phyloP scores from a whole-genome alignment of 2,329 filamentous ascomycete species.

The Diaporthe sp. region DNA sequence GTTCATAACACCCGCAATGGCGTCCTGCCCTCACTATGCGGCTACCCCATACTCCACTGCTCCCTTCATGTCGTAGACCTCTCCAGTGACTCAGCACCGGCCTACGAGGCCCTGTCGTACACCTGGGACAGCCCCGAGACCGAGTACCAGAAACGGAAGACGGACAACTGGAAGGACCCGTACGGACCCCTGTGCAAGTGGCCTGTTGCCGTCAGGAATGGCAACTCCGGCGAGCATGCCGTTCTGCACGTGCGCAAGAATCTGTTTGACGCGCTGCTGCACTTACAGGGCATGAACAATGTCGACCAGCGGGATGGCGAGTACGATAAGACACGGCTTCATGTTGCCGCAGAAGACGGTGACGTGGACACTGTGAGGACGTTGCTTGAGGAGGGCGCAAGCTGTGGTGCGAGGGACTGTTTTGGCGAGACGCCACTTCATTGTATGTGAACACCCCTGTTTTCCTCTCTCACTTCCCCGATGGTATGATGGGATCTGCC shows the following conservation, averaged over 20 bases:
- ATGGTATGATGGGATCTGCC: no score
- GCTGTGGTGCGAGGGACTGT: constrained; percentile 25
- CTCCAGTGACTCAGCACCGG: constrained; percentile 12
- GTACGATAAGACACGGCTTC: constrained; percentile 9
- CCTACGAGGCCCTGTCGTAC: constrained; percentile 46
- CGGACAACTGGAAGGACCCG: constrained; percentile 30
- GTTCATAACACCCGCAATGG: constrained; percentile 24
- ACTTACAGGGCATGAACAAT: constrained; percentile 23
- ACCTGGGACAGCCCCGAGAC: constrained; percentile 38
- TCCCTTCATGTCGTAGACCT: constrained; percentile 26
- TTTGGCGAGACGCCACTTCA: constrained; percentile 32
- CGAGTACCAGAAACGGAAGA: constrained; percentile 12
- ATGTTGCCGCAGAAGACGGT: constrained; percentile 7
- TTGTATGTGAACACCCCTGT: not conserved
- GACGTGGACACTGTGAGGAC: constrained; percentile 6
- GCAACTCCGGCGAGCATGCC: not conserved
- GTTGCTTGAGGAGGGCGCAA: constrained; percentile 21
- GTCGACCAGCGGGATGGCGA: constrained; percentile 8
- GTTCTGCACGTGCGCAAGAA: constrained; percentile 26
- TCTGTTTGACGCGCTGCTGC: constrained; percentile 23
- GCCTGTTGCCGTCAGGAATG: constrained; percentile 14
- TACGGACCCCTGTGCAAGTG: constrained; percentile 31
- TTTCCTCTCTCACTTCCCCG: not conserved
- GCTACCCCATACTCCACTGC: constrained; percentile 21
- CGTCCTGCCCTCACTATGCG: not conserved